These are phyloP conservation scores for Noccaea caerulescens DNA, from an alignment of 345 rosid genomes.

Conservation along the genomic window DNA sequence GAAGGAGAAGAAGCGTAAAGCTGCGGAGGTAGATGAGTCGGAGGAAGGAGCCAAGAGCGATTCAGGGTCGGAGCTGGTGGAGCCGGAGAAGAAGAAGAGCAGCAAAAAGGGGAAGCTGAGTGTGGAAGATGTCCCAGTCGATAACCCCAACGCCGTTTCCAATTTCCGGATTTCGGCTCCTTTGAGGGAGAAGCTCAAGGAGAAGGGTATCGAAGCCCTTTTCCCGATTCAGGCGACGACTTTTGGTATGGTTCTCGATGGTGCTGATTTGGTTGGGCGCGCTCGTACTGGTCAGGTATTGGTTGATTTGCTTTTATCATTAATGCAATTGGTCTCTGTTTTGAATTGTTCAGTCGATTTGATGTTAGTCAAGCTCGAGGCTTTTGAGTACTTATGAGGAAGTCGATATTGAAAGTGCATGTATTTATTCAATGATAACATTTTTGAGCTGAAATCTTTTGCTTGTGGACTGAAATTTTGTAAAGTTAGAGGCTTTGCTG, in stretches of 20 bases:
- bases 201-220: conserved; percentile 76
- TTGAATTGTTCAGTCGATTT: background rate
- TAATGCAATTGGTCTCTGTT: background rate
- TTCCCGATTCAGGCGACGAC: conserved; percentile 94
- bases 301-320: background rate
- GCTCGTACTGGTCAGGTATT: conserved; percentile 97
- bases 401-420: background rate
- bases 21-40: conserved; percentile 46
- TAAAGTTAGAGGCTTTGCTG: background rate
- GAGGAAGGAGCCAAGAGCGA: conserved; percentile 64
- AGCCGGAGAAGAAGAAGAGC: conserved; percentile 62
- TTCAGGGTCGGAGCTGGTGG: conserved; percentile 72
- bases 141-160: conserved; percentile 68
- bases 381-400: background rate
- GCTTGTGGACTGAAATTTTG: background rate
- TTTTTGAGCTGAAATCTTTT: background rate
- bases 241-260: conserved; percentile 70
- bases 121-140: conserved; percentile 51
- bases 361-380: background rate
- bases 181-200: conserved; percentile 63
- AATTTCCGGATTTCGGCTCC: conserved; percentile 75
- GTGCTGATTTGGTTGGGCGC: conserved; percentile 87
- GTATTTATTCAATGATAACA: background rate
- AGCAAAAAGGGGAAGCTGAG: conserved; percentile 51
- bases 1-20: conserved; percentile 70